These are phyloP conservation scores for Sporothrix schenckii DNA, from an alignment of 2,329 filamentous ascomycete genomes.

Conservation along the genomic window DNA sequence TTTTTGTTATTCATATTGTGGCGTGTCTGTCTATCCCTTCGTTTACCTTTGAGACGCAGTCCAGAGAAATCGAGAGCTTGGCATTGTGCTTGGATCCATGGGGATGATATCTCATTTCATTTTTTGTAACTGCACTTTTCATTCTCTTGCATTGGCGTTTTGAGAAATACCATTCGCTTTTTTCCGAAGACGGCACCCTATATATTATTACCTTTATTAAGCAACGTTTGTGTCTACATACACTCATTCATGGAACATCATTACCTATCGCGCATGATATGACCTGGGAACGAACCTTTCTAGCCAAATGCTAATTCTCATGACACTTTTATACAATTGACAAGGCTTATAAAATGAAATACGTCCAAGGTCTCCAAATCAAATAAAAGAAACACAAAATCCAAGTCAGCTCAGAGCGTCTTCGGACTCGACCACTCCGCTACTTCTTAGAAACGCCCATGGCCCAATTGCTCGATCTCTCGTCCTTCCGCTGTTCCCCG, in stretches of 20 bases:
- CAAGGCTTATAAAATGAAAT: neutral
- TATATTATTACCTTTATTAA: neutral
- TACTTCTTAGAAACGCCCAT: slow-evolving; percentile 60
- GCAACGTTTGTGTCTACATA: neutral
- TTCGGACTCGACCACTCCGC: slow-evolving; percentile 11
- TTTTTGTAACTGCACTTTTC: neutral
- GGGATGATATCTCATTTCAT: neutral
- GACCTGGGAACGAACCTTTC: neutral
- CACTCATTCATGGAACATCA: neutral
- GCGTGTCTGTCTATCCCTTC: neutral
- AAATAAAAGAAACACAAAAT: neutral
- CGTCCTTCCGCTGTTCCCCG: slow-evolving; percentile 65
- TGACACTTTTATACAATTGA: neutral
- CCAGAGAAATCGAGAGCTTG: neutral
- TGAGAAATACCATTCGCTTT: slow-evolving; percentile 16
- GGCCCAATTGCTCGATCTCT: slow-evolving; percentile 80
- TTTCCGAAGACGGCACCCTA: neutral
- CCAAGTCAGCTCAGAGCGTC: neutral
- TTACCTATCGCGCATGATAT: neutral
- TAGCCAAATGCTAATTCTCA: neutral
- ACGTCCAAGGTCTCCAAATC: neutral
- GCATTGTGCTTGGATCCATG: neutral
- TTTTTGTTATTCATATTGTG: neutral
- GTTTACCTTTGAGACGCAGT: neutral
- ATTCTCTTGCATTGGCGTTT: slow-evolving; percentile 2